Base-by-base conservation (phyloP, 2,329 filamentous ascomycete species). In the Talaromyces rugulosus region DNA sequence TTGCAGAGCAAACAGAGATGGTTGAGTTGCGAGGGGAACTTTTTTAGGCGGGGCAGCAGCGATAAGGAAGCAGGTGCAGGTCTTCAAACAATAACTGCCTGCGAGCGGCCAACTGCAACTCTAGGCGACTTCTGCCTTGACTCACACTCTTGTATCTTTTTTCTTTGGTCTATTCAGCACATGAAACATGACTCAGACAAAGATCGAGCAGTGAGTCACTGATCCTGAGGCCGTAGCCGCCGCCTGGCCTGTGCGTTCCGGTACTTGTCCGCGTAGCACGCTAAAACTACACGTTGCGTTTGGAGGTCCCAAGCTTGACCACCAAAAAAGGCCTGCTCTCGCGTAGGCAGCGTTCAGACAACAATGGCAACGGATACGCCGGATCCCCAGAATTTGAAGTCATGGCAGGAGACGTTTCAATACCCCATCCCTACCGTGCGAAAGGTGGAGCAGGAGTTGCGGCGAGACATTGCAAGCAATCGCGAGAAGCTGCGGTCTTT, bases 381-480 rank as follows among this genome's bases (percentile, higher is more conserved):
- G 42, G 84, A 88, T 69, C 80, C 84, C 16, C 77, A 81, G 64
- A 79, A 77, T 60, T 79, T 89, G 63, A 77, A 81, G 65, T 80
- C 81, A 70, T 89, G 87, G 87, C 82, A 89, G 70, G 86, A 89
- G 78, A 87, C 86, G 42, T 89, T 89, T 71, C 82, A 87, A 69
- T 83, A 87, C 68, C 85, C 86, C 1, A 80, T 89, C 56, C 85
- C 86, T 6, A 81, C 82, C 33, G 85, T 88, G 55, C 83, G 85
- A 40, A 83, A 82, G 65, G 79, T 89, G 70, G 86, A 89, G 73
- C 82, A 84, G 72, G 85, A 89, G 75, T 80, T 89, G 62, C 86
- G 85, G 60, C 79, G 79, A 63, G 84, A 85, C 73, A 83, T 87
- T 66, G 77, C 83, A 55, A 85, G 85, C 68, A 88, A 89, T 75